A percentile compares a stretch with the other conserved stretches of the same genome.
Conservation (phyloP, 371 early-diverging fungal genomes). For the Catenaria anguillulae region DNA sequence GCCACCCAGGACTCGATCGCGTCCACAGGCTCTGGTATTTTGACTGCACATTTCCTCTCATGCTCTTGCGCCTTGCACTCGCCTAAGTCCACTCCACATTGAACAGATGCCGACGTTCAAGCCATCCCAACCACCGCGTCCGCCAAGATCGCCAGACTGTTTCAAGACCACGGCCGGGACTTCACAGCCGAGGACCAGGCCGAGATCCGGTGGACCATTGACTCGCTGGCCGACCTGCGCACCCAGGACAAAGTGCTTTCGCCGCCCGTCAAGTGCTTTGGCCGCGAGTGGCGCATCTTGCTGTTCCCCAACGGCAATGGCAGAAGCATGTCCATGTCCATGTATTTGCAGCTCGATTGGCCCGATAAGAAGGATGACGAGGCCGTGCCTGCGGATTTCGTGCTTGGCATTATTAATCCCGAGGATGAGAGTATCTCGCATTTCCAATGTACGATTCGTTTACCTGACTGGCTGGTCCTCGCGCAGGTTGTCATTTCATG, state of each 20-base stretch:
- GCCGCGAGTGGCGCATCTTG: conserved; percentile 41
- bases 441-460: conserved; percentile 32
- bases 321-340: conserved; percentile 35
- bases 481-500: too few relatives aligned
- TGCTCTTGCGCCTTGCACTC: too few relatives aligned
- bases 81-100: too few relatives aligned
- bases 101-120: too few relatives aligned
- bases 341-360: conserved; percentile 68
- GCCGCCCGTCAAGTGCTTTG: not conserved
- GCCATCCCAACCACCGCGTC: not conserved
- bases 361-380: conserved; percentile 39
- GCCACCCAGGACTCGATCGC: too few relatives aligned
- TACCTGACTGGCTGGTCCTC: too few relatives aligned
- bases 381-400: conserved; percentile 82
- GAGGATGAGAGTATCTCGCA: conserved; percentile 50
- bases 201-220: conserved; percentile 25
- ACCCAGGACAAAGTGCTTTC: conserved; percentile 16
- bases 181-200: conserved; percentile 17
- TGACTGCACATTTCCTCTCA: too few relatives aligned
- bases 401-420: conserved; percentile 59
- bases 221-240: conserved; percentile 20
- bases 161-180: not conserved
- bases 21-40: too few relatives aligned
- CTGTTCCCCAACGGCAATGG: conserved; percentile 85
- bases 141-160: not conserved